Evolutionary conservation across 495 filamentous ascomycete species (phyloP).

Genomic region (Penicillium lagena): DNA sequence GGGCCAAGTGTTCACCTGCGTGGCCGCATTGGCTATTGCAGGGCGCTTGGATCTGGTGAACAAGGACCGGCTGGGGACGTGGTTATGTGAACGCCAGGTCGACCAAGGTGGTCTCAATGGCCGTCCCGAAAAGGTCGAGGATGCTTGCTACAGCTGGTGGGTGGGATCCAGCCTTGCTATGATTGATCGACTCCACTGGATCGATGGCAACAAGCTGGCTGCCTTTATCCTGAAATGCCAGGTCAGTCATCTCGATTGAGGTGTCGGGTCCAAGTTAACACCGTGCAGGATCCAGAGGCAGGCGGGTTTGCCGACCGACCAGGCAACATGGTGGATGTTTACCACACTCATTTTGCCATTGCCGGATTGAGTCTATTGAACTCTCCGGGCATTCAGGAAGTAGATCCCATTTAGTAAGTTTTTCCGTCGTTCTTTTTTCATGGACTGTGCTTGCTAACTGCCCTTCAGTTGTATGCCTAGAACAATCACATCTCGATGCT

Average conservation of each 20-base stretch:
- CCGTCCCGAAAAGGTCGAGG: constrained; percentile 89
- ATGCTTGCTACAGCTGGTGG: constrained; percentile 99
- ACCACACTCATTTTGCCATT: constrained; percentile 86
- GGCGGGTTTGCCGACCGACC: constrained; percentile 89
- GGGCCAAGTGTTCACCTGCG: constrained; percentile 90
- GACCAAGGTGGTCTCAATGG: constrained; percentile 87
- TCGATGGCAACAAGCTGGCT: constrained; percentile 70
- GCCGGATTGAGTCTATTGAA: constrained; percentile 81
- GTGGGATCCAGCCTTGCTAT: constrained; percentile 83
- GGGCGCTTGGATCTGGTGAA: constrained; percentile 78
- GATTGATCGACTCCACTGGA: constrained; percentile 85
- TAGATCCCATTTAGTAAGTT: constrained; percentile 84
- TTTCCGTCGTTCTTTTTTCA: neutral
- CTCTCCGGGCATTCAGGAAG: constrained; percentile 65
- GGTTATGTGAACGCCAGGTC: constrained; percentile 90
- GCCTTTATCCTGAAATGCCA: constrained; percentile 79
- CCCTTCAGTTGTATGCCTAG: constrained; percentile 65
- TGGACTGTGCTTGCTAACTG: constrained; percentile 1
- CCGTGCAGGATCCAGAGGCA: constrained; percentile 61
- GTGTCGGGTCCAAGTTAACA: constrained; percentile 12
- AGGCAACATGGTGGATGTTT: constrained; percentile 93
- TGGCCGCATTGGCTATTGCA: constrained; percentile 82
- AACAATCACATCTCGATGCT: constrained; percentile 51
- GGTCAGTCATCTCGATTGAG: constrained; percentile 29
- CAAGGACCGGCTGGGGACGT: constrained; percentile 70